These are phyloP conservation scores for Colletotrichum horii DNA, from an alignment of 2,329 filamentous ascomycete genomes.

Conservation along the genomic window DNA sequence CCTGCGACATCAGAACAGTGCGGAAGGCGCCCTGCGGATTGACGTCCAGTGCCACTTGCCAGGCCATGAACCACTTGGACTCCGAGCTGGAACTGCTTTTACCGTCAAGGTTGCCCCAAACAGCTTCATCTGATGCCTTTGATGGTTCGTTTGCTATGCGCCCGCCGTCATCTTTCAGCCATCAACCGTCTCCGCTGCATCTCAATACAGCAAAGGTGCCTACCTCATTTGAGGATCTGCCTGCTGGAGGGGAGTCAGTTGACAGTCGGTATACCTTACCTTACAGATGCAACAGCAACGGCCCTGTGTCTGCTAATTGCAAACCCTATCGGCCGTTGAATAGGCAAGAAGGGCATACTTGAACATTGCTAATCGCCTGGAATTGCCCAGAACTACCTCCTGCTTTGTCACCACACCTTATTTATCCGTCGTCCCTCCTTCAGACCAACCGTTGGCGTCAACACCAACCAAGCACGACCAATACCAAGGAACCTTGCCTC, in stretches of 20 bases:
- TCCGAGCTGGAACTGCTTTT: not conserved
- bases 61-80: conserved; percentile 19
- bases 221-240: not conserved
- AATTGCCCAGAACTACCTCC: not conserved
- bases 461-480: not conserved
- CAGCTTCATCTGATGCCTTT: not conserved
- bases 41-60: not conserved
- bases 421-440: not conserved
- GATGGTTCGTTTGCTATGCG: not conserved
- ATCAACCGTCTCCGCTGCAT: not conserved
- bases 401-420: not conserved
- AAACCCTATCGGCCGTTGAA: not conserved
- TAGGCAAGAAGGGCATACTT: not conserved
- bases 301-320: not conserved
- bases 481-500: not conserved
- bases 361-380: not conserved
- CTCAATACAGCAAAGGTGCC: not conserved
- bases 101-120: not conserved
- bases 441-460: not conserved
- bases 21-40: not conserved
- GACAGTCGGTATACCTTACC: too few relatives aligned
- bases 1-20: not conserved
- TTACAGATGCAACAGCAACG: not conserved
- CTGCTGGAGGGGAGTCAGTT: not conserved
- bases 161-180: not conserved